These are phyloP conservation scores for Viola pubescens DNA, from an alignment of 441 rosid genomes.

Conservation along the genomic window DNA sequence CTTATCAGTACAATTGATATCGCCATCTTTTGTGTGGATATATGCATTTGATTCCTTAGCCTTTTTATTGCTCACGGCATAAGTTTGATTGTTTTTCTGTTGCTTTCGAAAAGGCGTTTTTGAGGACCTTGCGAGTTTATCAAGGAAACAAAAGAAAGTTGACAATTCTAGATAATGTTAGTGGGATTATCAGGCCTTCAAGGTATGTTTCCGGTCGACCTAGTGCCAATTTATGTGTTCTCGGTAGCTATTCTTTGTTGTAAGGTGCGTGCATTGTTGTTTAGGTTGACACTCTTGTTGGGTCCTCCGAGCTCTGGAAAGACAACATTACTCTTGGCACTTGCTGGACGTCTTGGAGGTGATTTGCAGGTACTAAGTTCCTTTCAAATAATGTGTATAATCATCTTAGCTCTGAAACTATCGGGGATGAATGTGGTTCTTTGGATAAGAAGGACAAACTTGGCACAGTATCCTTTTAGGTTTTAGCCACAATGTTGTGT, in stretches of 20 bases:
- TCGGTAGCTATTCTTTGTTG: background rate
- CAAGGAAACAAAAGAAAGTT: conserved; percentile 62
- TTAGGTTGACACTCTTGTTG: conserved; percentile 76
- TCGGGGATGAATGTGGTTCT: background rate
- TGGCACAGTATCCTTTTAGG: no score
- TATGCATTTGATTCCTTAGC: background rate
- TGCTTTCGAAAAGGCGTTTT: conserved; percentile 41
- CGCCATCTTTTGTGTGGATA: no score
- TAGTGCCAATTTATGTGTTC: background rate
- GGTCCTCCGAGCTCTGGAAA: conserved; percentile 99
- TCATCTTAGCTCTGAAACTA: conserved; percentile 5
- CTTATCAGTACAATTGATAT: no score
- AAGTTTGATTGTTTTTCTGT: background rate
- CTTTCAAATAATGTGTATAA: background rate
- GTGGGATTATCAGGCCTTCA: conserved; percentile 87
- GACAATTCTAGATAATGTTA: conserved; percentile 67
- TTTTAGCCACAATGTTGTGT: no score
- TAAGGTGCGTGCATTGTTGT: conserved; percentile 11
- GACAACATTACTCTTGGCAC: conserved; percentile 85
- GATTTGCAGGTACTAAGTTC: conserved; percentile 55
- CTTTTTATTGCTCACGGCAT: background rate
- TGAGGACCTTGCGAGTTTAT: conserved; percentile 53
- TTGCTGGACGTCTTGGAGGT: conserved; percentile 79
- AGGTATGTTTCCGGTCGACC: conserved; percentile 40
- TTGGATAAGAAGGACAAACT: no score